Evolutionary conservation across 352 stramenopile species (phyloP), one percentile per base, ranked within the genome.

Genomic region (Phytophthora constricta): DNA sequence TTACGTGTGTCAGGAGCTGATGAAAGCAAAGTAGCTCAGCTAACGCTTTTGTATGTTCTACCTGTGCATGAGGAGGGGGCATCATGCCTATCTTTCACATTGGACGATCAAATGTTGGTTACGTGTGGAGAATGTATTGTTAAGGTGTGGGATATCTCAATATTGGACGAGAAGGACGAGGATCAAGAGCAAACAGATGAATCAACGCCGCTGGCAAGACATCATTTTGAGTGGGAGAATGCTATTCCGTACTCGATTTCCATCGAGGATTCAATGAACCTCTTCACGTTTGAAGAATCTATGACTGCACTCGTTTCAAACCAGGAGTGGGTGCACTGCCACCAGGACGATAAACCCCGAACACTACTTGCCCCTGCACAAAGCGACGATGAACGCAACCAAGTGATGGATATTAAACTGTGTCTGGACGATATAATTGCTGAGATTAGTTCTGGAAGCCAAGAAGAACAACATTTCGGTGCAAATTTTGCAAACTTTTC

Each of bases 81-180:
- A 1, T 58, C 63, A 2, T 76, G 57, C 20, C 54, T 71, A 13
- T 47, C 42, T 1, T 89, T 90, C 50, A 68, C 69, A 5, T n/a
- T 34, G 0, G 77, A 89, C 23, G 71, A 86, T n/a, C 39, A 70
- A 7, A 43, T 53, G n/a, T 33, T 91, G 4, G 27, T 88, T 1
- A 77, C 79, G n/a, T 73, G 71, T 26, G 79, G 80, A 3, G 71
- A 76, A 3, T 81, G 70, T 16, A 50, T 62, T 5, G 22, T 91
- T 22, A 85, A 91, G 52, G 4, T 89, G 20, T 91, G 82, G 80
- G 27, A 73, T 41, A 37, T 89, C 11, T 47, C 56, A 23, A 3
- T 25, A 34, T 25, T 20, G n/a, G 33, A 43, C 51, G 17, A 27
- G 20, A 42, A 39, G 25, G 43, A 61, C 5, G 37, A 47, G 27